phyloP scores from a whole-genome alignment of 257 asterid species.

The Salvia splendens region DNA sequence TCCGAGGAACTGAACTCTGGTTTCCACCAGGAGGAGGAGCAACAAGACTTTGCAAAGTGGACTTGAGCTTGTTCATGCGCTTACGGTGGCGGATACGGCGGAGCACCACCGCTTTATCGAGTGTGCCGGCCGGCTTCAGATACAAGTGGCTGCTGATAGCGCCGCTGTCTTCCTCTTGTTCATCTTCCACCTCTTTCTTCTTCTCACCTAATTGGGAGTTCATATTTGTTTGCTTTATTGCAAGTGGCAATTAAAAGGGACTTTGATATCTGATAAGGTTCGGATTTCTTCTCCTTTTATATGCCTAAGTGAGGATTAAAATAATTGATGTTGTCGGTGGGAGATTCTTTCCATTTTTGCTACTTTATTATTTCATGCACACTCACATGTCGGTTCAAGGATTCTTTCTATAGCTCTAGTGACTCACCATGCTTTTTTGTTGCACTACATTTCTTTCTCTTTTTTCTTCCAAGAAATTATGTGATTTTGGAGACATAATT shows the following conservation, averaged over 20 bases:
- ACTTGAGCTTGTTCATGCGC: slow-evolving; percentile 50
- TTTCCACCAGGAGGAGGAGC: slow-evolving; percentile 20
- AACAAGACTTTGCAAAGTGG: slow-evolving; percentile 47
- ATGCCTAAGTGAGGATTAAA: neutral
- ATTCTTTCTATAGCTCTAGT: too few relatives aligned
- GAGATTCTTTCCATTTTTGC: too few relatives aligned
- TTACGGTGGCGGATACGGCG: slow-evolving; percentile 76
- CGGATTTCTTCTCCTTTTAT: too few relatives aligned
- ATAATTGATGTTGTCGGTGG: slow-evolving; percentile 19
- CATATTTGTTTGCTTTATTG: neutral
- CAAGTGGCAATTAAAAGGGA: slow-evolving; percentile 17
- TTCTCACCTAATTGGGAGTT: neutral
- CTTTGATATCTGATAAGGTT: too few relatives aligned
- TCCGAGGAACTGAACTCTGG: slow-evolving; percentile 21
- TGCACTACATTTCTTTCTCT: too few relatives aligned
- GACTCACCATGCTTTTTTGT: too few relatives aligned
- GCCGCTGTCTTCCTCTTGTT: slow-evolving; percentile 29
- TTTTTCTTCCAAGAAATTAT: too few relatives aligned
- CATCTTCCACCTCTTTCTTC: slow-evolving; percentile 25
- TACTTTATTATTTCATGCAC: too few relatives aligned
- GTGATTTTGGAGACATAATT: too few relatives aligned
- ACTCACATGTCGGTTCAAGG: too few relatives aligned
- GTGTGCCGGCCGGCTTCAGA: slow-evolving; percentile 45
- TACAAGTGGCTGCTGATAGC: slow-evolving; percentile 43
- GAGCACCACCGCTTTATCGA: slow-evolving; percentile 59